Base-by-base conservation (phyloP, 495 filamentous ascomycete species). In the Daldinia grandis region DNA sequence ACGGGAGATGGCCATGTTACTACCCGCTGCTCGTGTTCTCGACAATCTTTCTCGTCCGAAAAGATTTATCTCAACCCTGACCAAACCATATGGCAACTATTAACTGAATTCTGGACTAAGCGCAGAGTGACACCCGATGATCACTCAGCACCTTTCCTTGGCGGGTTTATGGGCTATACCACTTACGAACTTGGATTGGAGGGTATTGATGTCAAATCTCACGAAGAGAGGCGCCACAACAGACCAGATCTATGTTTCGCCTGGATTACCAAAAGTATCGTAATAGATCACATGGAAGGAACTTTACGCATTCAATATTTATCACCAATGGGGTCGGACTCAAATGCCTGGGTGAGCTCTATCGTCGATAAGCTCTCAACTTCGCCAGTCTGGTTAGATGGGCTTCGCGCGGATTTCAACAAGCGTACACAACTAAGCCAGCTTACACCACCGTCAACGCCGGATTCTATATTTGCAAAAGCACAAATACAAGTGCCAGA, bases 111-210 rank as follows among this genome's bases (percentile, higher is more conserved):
- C 64, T 88, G 75, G 75, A 91, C 81, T 80, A 87, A 42, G 76
- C 80, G 61, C 82, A 66, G 59, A 53, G 57, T 73, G n/a, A 3
- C 60, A 33, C 37, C 83, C 77, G 58, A 81, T 85, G 21, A 78
- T 66, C 4, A 76, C 12, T 69, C 75, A 78, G 35, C 78, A 80
- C 42, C 94, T 83, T 99, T 99, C 74, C 90, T 93, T 81, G 95
- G 94, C 47, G 95, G 95, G 0, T 89, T 98, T 54, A 87, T 98
- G 78, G 95, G 95, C 0, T 97, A 91, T 74, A 90, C 94, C 50
- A 93, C 92, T 1, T 98, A 98, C 68, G 95, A 99, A 75, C 85
- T 93, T 54, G 93, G 94, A 0, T 82, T 98, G 0, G 76, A 85
- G 25, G 84, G 85, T 3, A 88, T 93, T 30, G 82, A 78, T 33